Conservation (phyloP, 805 yeast genomes). For the Saccharomycopsis oosterbeekiorum region DNA sequence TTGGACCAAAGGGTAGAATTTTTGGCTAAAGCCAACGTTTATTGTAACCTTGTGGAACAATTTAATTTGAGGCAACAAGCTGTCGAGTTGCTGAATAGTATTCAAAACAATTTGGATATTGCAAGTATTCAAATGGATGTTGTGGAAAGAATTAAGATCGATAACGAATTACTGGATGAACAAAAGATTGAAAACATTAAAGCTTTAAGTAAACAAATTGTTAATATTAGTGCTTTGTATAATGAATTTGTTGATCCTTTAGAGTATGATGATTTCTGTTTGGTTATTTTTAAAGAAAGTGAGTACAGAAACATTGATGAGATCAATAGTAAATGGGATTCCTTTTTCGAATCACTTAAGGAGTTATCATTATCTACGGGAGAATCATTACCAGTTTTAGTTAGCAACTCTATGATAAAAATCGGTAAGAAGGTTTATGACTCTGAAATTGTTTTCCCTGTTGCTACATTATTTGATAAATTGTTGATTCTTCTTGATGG, state of each 20-base stretch:
- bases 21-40: slow-evolving; percentile 86
- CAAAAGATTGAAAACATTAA: slow-evolving; percentile 42
- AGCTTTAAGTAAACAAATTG: slow-evolving; percentile 52
- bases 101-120: slow-evolving; percentile 76
- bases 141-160: slow-evolving; percentile 29
- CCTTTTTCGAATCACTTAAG: slow-evolving; percentile 46
- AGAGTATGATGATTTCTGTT: slow-evolving; percentile 75
- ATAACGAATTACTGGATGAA: slow-evolving; percentile 40
- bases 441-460: slow-evolving; percentile 74
- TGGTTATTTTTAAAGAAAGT: slow-evolving; percentile 68
- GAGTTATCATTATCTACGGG: slow-evolving; percentile 22
- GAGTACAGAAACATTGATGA: slow-evolving; percentile 82
- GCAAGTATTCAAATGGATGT: slow-evolving; percentile 77
- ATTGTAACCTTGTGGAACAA: slow-evolving; percentile 76
- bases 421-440: slow-evolving; percentile 57
- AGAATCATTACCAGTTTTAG: slow-evolving; percentile 15
- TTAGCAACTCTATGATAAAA: slow-evolving; percentile 23
- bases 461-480: slow-evolving; percentile 57
- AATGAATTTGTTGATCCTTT: slow-evolving; percentile 82
- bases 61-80: slow-evolving; percentile 69
- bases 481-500: slow-evolving; percentile 44
- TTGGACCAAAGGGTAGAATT: slow-evolving; percentile 75
- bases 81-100: slow-evolving; percentile 55
- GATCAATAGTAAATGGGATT: slow-evolving; percentile 71
- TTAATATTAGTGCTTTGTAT: slow-evolving; percentile 68